These are phyloP conservation scores for Fusarium buxicola DNA, from an alignment of 2,329 filamentous ascomycete genomes.

Conservation along the genomic window DNA sequence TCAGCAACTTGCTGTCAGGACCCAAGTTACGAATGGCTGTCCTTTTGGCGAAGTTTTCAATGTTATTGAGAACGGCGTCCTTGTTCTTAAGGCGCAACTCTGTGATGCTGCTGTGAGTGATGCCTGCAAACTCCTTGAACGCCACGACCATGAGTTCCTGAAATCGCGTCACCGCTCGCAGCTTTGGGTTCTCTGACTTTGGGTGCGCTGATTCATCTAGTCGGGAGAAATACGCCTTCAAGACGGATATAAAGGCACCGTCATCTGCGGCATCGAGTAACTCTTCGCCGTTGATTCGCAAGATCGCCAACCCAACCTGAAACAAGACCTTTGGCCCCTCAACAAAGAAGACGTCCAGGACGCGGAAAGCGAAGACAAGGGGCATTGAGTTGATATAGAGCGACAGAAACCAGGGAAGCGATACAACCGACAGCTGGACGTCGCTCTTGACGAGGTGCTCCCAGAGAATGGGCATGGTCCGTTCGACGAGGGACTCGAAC, in stretches of 20 bases:
- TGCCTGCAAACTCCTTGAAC: conserved; percentile 96
- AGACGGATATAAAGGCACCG: conserved; percentile 93
- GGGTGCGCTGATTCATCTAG: conserved; percentile 97
- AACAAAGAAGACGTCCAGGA: conserved; percentile 97
- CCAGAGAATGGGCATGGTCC: conserved; percentile 98
- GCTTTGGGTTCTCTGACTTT: conserved; percentile 92
- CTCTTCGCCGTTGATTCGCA: conserved; percentile 97
- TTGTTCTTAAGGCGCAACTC: conserved; percentile 94
- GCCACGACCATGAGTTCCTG: conserved; percentile 99
- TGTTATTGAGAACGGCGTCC: conserved; percentile 91
- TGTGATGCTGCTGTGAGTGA: conserved; percentile 91
- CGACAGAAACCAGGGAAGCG: conserved; percentile 96
- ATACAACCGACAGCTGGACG: conserved; percentile 96
- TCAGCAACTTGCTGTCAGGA: conserved; percentile 92
- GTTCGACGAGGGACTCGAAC: conserved; percentile 97
- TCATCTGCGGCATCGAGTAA: conserved; percentile 93
- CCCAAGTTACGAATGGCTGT: conserved; percentile 96
- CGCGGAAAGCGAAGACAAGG: conserved; percentile 94
- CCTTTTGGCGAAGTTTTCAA: conserved; percentile 96
- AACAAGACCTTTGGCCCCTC: conserved; percentile 98
- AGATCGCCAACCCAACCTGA: conserved; percentile 95
- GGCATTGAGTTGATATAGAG: conserved; percentile 99
- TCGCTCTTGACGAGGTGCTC: conserved; percentile 97
- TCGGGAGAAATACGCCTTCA: conserved; percentile 94
- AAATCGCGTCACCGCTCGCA: conserved; percentile 93